Evolutionary conservation across 352 stramenopile genomes (phyloP).

Genomic region (Pythium folliculosum): DNA sequence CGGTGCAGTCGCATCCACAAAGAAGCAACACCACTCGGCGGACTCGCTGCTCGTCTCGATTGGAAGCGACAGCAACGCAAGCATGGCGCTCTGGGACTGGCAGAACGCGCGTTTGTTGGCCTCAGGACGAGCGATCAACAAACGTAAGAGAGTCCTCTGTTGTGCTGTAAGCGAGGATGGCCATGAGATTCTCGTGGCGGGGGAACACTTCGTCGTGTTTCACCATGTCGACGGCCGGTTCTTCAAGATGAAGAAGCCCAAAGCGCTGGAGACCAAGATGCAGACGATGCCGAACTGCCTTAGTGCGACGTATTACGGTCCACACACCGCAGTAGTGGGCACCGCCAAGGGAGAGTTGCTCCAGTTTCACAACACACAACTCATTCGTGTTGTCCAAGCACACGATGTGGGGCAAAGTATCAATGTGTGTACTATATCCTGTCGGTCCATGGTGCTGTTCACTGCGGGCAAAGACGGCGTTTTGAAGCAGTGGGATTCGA

Average conservation of each 20-base stretch:
- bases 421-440: constrained; percentile 58
- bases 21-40: constrained; percentile 63
- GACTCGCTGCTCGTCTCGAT: constrained; percentile 64
- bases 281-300: constrained; percentile 50
- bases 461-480: constrained; percentile 73
- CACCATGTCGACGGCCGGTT: constrained; percentile 53
- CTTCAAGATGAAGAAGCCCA: constrained; percentile 74
- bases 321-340: constrained; percentile 59
- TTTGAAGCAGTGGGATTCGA: constrained; percentile 84
- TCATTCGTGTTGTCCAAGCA: constrained; percentile 60
- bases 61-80: constrained; percentile 55
- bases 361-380: constrained; percentile 63
- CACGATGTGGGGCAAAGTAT: constrained; percentile 56
- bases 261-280: constrained; percentile 39
- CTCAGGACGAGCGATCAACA: constrained; percentile 47
- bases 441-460: constrained; percentile 77
- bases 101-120: constrained; percentile 57
- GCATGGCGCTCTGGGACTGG: constrained; percentile 86
- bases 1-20: constrained; percentile 44
- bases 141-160: constrained; percentile 48
- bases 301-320: constrained; percentile 57
- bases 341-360: constrained; percentile 64
- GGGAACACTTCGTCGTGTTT: constrained; percentile 64
- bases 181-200: constrained; percentile 63
- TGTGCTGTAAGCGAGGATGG: constrained; percentile 71